Percentiles rank a stretch among this genome's conserved stretches.
These are phyloP conservation scores for Urtica urens DNA, from an alignment of 306 rosid species.

Conservation along the genomic window DNA sequence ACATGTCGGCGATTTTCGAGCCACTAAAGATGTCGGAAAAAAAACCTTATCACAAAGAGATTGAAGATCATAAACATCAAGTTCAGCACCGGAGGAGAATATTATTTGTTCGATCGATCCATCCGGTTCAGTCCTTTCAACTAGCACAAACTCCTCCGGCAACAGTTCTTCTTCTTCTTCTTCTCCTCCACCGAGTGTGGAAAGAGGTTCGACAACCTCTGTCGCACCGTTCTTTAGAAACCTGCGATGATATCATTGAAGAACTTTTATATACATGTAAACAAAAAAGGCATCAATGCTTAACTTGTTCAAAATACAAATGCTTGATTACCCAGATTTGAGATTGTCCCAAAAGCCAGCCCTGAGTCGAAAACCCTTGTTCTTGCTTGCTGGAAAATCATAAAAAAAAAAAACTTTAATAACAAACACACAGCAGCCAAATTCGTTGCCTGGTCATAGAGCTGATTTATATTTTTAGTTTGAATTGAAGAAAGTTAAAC, in stretches of 20 bases:
- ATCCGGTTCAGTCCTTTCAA: slow-evolving; percentile 64
- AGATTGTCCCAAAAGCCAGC: slow-evolving; percentile 91
- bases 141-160: slow-evolving; percentile 77
- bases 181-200: slow-evolving; percentile 46
- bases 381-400: slow-evolving; percentile 39
- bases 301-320: background rate
- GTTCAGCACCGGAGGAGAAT: slow-evolving; percentile 81
- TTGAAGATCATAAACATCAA: slow-evolving; percentile 90
- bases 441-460: no score
- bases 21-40: background rate
- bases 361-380: slow-evolving; percentile 40
- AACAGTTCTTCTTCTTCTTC: slow-evolving; percentile 65
- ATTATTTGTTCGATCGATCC: slow-evolving; percentile 75
- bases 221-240: slow-evolving; percentile 48
- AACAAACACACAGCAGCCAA: no score
- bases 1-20: background rate
- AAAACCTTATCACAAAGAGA: slow-evolving; percentile 79
- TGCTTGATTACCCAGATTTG: slow-evolving; percentile 71
- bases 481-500: no score
- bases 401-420: background rate
- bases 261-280: background rate
- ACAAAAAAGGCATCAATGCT: no score
- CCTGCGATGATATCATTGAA: slow-evolving; percentile 29
- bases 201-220: slow-evolving; percentile 58
- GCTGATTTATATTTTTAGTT: no score